These are phyloP conservation scores for Penicillium sp. DNA, from an alignment of 2,329 filamentous ascomycete species.

Conservation along the genomic window DNA sequence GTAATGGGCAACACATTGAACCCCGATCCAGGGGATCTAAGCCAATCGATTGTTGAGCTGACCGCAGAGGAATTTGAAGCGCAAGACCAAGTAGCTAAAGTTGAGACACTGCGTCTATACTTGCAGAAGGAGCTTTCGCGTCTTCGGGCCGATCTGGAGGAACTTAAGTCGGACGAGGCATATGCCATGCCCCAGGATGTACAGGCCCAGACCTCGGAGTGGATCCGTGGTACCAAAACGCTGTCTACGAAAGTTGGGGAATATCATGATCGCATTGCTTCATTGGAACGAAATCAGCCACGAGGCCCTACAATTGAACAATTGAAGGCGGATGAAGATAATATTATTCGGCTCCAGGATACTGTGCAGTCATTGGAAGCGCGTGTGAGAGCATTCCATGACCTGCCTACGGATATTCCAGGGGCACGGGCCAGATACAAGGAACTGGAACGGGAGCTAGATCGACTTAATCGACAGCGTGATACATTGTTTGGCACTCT, in stretches of 20 bases:
- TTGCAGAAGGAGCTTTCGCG: conserved; percentile 53
- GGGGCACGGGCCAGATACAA: conserved; percentile 71
- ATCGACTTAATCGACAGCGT: conserved; percentile 60
- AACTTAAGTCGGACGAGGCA: conserved; percentile 32
- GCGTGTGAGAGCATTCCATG: conserved; percentile 66
- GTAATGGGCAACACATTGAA: conserved; percentile 50
- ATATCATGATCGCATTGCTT: conserved; percentile 56
- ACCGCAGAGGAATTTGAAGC: conserved; percentile 54
- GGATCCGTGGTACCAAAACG: conserved; percentile 69
- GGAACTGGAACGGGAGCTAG: conserved; percentile 63
- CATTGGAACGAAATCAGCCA: conserved; percentile 35
- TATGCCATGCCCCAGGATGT: conserved; percentile 61
- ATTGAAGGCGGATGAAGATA: conserved; percentile 59
- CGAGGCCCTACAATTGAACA: conserved; percentile 47
- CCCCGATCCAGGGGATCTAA: conserved; percentile 53
- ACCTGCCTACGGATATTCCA: conserved; percentile 69
- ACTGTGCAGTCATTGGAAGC: conserved; percentile 67
- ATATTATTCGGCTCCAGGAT: conserved; percentile 58
- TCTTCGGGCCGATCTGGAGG: conserved; percentile 30
- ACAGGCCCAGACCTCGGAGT: conserved; percentile 70
- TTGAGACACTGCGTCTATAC: conserved; percentile 58
- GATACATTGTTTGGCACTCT: conserved; percentile 75
- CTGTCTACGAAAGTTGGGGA: conserved; percentile 67
- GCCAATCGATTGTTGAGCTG: conserved; percentile 55
- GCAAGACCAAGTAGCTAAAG: conserved; percentile 57